phyloP scores from a whole-genome alignment of 2,329 filamentous ascomycete species.

The Sarocladium strictum region DNA sequence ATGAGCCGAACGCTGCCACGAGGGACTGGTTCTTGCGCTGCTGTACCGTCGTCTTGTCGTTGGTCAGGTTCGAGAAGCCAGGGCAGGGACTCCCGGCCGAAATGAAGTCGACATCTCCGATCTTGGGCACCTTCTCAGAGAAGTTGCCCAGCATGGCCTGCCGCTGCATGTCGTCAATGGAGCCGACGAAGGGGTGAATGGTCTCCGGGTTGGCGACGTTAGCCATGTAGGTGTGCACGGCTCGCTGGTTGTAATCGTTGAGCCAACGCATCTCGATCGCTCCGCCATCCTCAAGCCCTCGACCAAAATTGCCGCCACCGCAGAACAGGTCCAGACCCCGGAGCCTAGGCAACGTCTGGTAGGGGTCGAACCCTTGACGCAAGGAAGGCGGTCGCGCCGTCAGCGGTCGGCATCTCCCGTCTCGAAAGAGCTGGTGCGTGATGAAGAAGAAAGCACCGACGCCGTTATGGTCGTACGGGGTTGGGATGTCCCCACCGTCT shows the following conservation, averaged over 20 bases:
- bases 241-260: slow-evolving; percentile 58
- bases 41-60: slow-evolving; percentile 42
- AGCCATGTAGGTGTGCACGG: slow-evolving; percentile 68
- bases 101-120: slow-evolving; percentile 63
- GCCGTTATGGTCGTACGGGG: slow-evolving; percentile 61
- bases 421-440: slow-evolving; percentile 27
- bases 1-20: slow-evolving; percentile 69
- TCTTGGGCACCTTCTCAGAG: slow-evolving; percentile 41
- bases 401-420: slow-evolving; percentile 24
- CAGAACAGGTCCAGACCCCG: slow-evolving; percentile 68
- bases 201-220: slow-evolving; percentile 42
- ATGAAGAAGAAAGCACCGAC: slow-evolving; percentile 63
- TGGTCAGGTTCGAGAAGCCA: slow-evolving; percentile 64
- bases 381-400: slow-evolving; percentile 28
- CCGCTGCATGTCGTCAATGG: slow-evolving; percentile 62
- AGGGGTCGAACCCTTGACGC: slow-evolving; percentile 51
- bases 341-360: slow-evolving; percentile 31
- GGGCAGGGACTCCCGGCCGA: slow-evolving; percentile 72
- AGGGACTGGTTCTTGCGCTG: slow-evolving; percentile 69
- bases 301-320: slow-evolving; percentile 71
- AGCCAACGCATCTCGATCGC: slow-evolving; percentile 59
- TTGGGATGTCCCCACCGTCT: slow-evolving; percentile 38
- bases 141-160: slow-evolving; percentile 46
- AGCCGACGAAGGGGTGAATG: slow-evolving; percentile 59
- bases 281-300: slow-evolving; percentile 67